Evolutionary conservation across 441 rosid species (phyloP).

Genomic region (Arabidopsis hybrid): DNA sequence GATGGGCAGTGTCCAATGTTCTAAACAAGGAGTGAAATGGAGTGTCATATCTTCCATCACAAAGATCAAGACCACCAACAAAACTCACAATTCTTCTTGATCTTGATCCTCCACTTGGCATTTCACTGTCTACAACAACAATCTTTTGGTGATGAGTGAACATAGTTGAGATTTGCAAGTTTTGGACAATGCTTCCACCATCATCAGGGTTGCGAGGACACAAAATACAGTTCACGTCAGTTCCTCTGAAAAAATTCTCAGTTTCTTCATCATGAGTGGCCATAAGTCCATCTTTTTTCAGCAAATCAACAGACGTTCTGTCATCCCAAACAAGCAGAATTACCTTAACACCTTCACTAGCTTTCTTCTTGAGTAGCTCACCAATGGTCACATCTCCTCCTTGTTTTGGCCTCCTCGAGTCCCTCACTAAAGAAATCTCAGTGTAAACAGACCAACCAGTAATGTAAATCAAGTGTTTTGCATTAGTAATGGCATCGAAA

Average conservation of each 20-base stretch:
- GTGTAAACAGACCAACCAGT: conserved; percentile 99
- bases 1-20: conserved; percentile 92
- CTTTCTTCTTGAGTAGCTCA: conserved; percentile 90
- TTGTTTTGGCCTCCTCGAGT: conserved; percentile 90
- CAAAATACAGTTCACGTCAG: conserved; percentile 82
- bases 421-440: conserved; percentile 82
- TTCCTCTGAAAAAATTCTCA: conserved; percentile 60
- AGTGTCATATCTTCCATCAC: conserved; percentile 95
- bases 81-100: conserved; percentile 90
- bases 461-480: conserved; percentile 86
- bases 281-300: conserved; percentile 94
- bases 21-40: conserved; percentile 97
- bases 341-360: conserved; percentile 93
- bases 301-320: conserved; percentile 87
- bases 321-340: conserved; percentile 97
- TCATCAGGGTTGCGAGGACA: conserved; percentile 98
- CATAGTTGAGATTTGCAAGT: conserved; percentile 85
- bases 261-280: conserved; percentile 98
- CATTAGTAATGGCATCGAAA: conserved; percentile 85
- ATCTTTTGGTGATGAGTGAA: conserved; percentile 99
- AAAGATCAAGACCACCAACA: conserved; percentile 96
- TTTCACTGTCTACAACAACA: conserved; percentile 79
- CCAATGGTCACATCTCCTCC: conserved; percentile 88
- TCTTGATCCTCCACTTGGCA: conserved; percentile 58
- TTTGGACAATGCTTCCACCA: conserved; percentile 94